Evolutionary conservation across 352 stramenopile species (phyloP), one percentile per base, ranked within the genome.

Genomic region (Pythium periplocum): DNA sequence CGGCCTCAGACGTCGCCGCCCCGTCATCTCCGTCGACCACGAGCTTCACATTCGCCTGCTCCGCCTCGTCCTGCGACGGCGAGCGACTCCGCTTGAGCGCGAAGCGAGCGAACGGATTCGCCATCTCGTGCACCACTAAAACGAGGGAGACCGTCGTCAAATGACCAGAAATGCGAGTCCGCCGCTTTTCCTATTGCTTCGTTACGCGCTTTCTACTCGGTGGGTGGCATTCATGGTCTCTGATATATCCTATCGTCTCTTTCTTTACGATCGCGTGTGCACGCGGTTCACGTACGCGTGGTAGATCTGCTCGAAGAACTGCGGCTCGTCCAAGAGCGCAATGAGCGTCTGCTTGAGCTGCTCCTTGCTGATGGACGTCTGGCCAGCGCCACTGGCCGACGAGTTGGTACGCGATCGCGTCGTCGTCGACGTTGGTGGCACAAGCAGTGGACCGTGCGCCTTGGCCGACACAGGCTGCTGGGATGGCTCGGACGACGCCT

Each of bases 291-390:
- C 72, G 63, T 91, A 94, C 55, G 81, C 81, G 61, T 90, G 78
- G 69, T 94, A 92, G 57, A 94, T 89, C 71, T 92, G 81, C 57
- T 94, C 79, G 55, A 94, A 88, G 68, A 94, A 94, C 65, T 83
- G 69, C 48, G 77, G 59, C 61, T 94, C 83, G 53, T 94, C 81
- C 53, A 94, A 59, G 56, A 91, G 64, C 42, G 69, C 58, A 52
- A 94, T 83, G 40, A 94, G 68, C 53, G 83, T 86, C 64, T 92
- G 78, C 69, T 94, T 94, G 34, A 94, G 71, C 68, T 92, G 75
- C 59, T 90, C 78, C 69, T 94, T 94, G 74, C 62, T 89, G 45
- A 92, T 77, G 46, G 37, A 57, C n/a, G 61, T 49, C 2, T 57
- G 4, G 26, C n/a, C 46, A 33, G 57, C 44, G 5, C 51, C 55